phyloP scores from a whole-genome alignment of 2,329 filamentous ascomycete species.

The Fusarium albidum region DNA sequence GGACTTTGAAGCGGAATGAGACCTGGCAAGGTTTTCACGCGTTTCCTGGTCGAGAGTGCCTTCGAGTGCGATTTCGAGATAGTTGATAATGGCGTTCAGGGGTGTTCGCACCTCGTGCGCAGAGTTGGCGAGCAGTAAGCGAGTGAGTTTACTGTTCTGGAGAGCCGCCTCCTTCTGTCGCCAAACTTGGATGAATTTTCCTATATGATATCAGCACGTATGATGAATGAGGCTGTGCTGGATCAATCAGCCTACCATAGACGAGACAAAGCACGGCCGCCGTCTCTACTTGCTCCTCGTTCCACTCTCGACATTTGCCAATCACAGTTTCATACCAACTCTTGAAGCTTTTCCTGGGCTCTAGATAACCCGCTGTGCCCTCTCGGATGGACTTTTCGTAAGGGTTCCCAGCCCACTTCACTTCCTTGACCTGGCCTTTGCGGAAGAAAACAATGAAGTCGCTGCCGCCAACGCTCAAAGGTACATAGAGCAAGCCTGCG shows the following conservation, averaged over 20 bases:
- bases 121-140: constrained; percentile 82
- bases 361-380: constrained; percentile 76
- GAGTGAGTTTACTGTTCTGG: constrained; percentile 82
- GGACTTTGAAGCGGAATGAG: constrained; percentile 91
- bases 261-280: constrained; percentile 87
- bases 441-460: constrained; percentile 95
- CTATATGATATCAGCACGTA: constrained; percentile 37
- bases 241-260: constrained; percentile 67
- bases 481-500: constrained; percentile 83
- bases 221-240: not conserved
- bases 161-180: constrained; percentile 86
- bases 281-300: constrained; percentile 87
- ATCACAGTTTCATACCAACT: constrained; percentile 83
- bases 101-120: constrained; percentile 92
- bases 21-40: constrained; percentile 82
- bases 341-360: constrained; percentile 82
- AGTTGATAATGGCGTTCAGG: constrained; percentile 93
- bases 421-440: constrained; percentile 76
- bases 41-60: constrained; percentile 82
- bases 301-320: constrained; percentile 87
- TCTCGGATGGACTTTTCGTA: constrained; percentile 80
- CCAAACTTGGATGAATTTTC: constrained; percentile 91
- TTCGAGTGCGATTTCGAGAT: constrained; percentile 89
- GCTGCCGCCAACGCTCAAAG: constrained; percentile 75
- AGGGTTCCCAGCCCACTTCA: constrained; percentile 87